Conservation (phyloP, 352 stramenopile genomes). For the Globisporangium orthogonon region DNA sequence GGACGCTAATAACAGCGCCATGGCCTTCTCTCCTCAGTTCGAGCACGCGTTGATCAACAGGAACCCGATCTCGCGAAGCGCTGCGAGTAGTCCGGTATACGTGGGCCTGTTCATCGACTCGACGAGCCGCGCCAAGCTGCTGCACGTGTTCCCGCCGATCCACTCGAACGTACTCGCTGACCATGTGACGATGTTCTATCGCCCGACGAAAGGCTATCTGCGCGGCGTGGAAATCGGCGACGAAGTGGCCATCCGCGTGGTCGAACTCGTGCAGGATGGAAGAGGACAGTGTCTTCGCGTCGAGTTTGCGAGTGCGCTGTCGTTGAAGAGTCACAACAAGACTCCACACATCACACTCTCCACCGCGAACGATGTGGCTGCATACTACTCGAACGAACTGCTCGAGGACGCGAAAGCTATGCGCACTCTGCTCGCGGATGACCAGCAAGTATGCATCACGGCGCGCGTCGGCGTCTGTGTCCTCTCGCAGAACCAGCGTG, state of each 20-base stretch:
- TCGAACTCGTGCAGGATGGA: conserved; percentile 37
- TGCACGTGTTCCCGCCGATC: conserved; percentile 16
- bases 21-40: conserved; percentile 40
- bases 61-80: conserved; percentile 48
- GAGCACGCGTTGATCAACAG: conserved; percentile 24
- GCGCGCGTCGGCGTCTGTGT: conserved; percentile 25
- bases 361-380: conserved; percentile 29
- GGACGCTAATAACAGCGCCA: conserved; percentile 33
- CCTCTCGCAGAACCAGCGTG: conserved; percentile 31
- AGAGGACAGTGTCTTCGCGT: conserved; percentile 45
- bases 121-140: conserved; percentile 24
- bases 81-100: conserved; percentile 31
- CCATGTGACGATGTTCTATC: conserved; percentile 65
- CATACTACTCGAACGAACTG: conserved; percentile 67
- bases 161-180: conserved; percentile 44
- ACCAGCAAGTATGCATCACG: conserved; percentile 15
- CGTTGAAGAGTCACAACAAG: conserved; percentile 40
- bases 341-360: conserved; percentile 64
- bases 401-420: conserved; percentile 18
- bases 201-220: conserved; percentile 44
- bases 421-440: conserved; percentile 15
- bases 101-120: conserved; percentile 47
- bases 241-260: conserved; percentile 22
- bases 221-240: conserved; percentile 37
- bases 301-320: conserved; percentile 26